Conservation (phyloP, 371 early-diverging fungal genomes). For the Syncephalastrum monosporum region DNA sequence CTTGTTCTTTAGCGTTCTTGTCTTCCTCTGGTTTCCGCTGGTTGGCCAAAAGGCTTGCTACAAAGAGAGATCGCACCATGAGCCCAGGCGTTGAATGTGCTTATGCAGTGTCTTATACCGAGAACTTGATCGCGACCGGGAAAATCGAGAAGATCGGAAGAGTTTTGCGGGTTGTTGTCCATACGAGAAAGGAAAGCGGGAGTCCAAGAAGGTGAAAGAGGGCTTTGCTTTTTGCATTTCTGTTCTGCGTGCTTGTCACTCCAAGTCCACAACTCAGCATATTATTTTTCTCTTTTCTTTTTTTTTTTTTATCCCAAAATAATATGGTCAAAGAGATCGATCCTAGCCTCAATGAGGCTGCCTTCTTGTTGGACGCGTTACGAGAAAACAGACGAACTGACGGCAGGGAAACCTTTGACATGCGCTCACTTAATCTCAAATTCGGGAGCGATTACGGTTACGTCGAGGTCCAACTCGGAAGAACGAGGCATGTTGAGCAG, state of each 20-base stretch:
- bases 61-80: no score
- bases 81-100: no score
- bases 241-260: background rate
- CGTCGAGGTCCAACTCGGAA: constrained; percentile 81
- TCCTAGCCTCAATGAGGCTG: constrained; percentile 63
- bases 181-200: constrained; percentile 1
- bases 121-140: no score
- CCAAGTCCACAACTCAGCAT: background rate
- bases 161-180: no score
- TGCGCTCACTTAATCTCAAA: constrained; percentile 66
- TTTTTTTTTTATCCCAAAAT: constrained; percentile 1
- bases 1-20: no score
- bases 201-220: background rate
- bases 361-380: constrained; percentile 69
- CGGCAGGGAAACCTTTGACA: constrained; percentile 77
- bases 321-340: constrained; percentile 36
- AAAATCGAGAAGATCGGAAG: no score
- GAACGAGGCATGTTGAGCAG: constrained; percentile 56
- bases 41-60: no score
- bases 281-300: background rate
- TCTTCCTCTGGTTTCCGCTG: no score
- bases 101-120: no score
- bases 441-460: constrained; percentile 75
- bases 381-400: constrained; percentile 71
- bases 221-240: no score